Percentiles rank a stretch among this genome's conserved stretches.
phyloP scores from a whole-genome alignment of 495 filamentous ascomycete species.

The Aeminium ludgeri region DNA sequence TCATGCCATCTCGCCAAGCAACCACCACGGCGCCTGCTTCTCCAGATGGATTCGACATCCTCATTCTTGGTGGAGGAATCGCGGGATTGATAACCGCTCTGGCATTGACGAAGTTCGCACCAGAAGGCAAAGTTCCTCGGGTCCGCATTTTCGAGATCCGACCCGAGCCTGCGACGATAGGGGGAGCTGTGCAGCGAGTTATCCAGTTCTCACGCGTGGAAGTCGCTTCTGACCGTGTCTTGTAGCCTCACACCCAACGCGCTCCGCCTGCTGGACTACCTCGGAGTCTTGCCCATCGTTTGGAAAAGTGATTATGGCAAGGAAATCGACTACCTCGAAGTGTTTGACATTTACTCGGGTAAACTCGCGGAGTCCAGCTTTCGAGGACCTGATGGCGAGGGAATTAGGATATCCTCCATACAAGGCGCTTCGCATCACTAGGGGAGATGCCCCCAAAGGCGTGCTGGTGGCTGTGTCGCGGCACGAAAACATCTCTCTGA shows the following conservation, averaged over 20 bases:
- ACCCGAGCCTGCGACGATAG: slow-evolving; percentile 37
- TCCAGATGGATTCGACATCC: slow-evolving; percentile 13
- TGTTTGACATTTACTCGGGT: slow-evolving; percentile 36
- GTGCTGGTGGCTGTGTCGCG: slow-evolving; percentile 29
- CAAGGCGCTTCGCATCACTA: slow-evolving; percentile 22
- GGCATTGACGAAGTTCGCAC: slow-evolving; percentile 31
- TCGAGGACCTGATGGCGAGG: slow-evolving; percentile 19
- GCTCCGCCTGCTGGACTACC: slow-evolving; percentile 37
- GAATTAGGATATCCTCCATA: slow-evolving; percentile 19
- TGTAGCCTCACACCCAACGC: slow-evolving; percentile 48
- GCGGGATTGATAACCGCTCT: slow-evolving; percentile 39
- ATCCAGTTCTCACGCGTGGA: no score
- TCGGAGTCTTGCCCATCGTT: slow-evolving; percentile 33
- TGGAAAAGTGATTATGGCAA: slow-evolving; percentile 29
- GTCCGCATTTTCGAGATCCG: slow-evolving; percentile 44
- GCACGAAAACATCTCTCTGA: slow-evolving; percentile 20
- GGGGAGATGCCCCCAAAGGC: slow-evolving; percentile 22
- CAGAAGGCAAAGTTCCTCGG: slow-evolving; percentile 28
- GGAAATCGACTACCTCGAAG: slow-evolving; percentile 27
- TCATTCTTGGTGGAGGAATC: slow-evolving; percentile 41
- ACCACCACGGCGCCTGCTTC: slow-evolving; percentile 13
- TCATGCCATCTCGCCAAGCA: neutral
- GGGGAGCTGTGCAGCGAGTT: slow-evolving; percentile 44
- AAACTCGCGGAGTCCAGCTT: slow-evolving; percentile 21
- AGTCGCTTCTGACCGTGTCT: no score